These are phyloP conservation scores for Colletotrichum aenigma DNA, from an alignment of 2,329 filamentous ascomycete genomes.

Conservation along the genomic window DNA sequence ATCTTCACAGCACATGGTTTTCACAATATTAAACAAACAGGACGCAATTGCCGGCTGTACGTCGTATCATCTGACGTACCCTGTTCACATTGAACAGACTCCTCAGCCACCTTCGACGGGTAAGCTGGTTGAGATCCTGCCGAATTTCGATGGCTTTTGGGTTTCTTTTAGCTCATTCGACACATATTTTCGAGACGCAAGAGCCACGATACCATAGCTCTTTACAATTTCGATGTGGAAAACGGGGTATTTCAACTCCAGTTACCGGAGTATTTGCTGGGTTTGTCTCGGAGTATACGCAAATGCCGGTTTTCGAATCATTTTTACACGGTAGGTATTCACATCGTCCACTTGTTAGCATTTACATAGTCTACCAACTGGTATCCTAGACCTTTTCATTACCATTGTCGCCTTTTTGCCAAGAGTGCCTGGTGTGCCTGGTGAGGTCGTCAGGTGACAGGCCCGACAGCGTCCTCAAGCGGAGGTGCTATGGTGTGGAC, in stretches of 20 bases:
- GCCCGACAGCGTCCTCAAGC: not conserved
- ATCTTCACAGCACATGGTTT: not conserved
- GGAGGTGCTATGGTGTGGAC: not conserved
- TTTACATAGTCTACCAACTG: not conserved
- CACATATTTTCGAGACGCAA: not conserved
- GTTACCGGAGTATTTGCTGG: not conserved
- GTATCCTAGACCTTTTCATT: not conserved
- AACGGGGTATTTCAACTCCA: not conserved
- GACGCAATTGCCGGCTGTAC: not conserved
- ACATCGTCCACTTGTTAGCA: not conserved
- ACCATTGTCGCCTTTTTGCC: not conserved
- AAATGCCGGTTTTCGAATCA: not conserved
- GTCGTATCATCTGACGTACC: not conserved
- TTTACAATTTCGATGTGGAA: not conserved
- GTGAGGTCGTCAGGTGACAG: not conserved
- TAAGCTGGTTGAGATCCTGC: not conserved
- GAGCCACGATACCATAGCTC: not conserved
- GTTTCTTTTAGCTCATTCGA: not conserved
- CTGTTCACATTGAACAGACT: rapidly evolving
- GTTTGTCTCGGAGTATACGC: not conserved
- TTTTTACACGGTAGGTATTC: not conserved
- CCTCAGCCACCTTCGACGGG: not conserved
- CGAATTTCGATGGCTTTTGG: not conserved
- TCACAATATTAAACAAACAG: not conserved
- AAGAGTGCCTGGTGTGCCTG: not conserved